A percentile compares a stretch with the other conserved stretches of the same genome.
phyloP scores from a whole-genome alignment of 2,329 filamentous ascomycete genomes.

The Fusarium sp. region DNA sequence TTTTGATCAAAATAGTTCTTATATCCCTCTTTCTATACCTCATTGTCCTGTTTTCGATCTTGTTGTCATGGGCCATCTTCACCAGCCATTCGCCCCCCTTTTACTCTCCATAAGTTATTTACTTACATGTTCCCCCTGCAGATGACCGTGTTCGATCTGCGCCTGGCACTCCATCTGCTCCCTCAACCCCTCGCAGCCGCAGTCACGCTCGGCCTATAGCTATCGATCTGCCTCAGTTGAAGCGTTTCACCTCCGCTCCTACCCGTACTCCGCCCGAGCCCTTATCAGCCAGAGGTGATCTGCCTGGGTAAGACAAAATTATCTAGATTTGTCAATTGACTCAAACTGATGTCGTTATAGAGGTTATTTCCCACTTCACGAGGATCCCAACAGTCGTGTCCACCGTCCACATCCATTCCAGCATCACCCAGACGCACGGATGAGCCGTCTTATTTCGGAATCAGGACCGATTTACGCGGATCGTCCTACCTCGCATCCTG shows the following conservation, averaged over 20 bases:
- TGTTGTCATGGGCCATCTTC: constrained; percentile 29
- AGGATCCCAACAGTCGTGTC: constrained; percentile 63
- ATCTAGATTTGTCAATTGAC: background rate
- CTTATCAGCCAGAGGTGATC: constrained; percentile 70
- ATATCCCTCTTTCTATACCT: constrained; percentile 32
- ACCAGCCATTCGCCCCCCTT: background rate
- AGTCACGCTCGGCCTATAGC: constrained; percentile 63
- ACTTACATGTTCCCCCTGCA: constrained; percentile 30
- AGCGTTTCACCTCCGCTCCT: constrained; percentile 57
- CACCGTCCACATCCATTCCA: constrained; percentile 67
- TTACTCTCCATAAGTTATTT: background rate
- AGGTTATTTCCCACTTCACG: constrained; percentile 72
- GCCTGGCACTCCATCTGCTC: constrained; percentile 39
- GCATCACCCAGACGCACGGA: constrained; percentile 54
- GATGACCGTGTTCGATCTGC: constrained; percentile 37
- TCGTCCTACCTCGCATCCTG: constrained; percentile 48
- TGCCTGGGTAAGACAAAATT: constrained; percentile 65
- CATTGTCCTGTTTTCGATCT: constrained; percentile 38
- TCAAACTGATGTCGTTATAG: constrained; percentile 53
- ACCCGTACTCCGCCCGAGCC: constrained; percentile 62
- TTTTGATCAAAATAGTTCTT: constrained; percentile 31
- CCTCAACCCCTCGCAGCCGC: constrained; percentile 41
- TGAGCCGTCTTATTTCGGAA: constrained; percentile 55
- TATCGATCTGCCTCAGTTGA: constrained; percentile 63
- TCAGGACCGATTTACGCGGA: constrained; percentile 48